Evolutionary conservation across 1,284 basidiomycete genomes (phyloP).

Genomic region (Apiotrichum sp.): DNA sequence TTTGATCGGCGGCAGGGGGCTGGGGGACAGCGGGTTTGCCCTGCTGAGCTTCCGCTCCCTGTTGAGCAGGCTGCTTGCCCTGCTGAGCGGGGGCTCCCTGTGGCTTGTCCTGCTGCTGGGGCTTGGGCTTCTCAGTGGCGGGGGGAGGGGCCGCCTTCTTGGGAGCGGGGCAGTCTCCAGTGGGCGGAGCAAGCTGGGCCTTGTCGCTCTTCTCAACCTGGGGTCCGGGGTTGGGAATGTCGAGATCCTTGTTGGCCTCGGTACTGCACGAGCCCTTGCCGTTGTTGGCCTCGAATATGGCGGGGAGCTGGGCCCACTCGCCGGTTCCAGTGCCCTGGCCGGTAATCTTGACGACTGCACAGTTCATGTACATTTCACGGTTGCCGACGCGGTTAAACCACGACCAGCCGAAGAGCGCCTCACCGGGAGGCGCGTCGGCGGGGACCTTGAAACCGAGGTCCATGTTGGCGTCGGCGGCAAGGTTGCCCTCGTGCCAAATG

Average conservation of each 20-base stretch:
- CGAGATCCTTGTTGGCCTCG: conserved; percentile 14
- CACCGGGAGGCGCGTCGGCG: conserved; percentile 35
- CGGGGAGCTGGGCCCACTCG: conserved; percentile 32
- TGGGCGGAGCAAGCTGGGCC: neutral
- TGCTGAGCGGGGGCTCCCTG: too few species aligned
- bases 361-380: conserved; percentile 48
- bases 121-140: too few species aligned
- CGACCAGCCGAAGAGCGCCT: conserved; percentile 48
- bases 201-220: neutral
- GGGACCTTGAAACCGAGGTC: conserved; percentile 41
- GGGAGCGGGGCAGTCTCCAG: neutral
- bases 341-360: conserved; percentile 44
- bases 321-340: conserved; percentile 21
- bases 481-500: conserved; percentile 21
- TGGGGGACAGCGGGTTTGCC: too few species aligned
- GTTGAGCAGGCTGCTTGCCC: too few species aligned
- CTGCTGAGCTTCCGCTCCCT: too few species aligned
- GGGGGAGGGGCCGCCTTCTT: too few species aligned
- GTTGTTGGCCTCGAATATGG: conserved; percentile 47
- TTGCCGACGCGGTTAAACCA: conserved; percentile 48
- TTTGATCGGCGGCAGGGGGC: too few species aligned
- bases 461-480: conserved; percentile 1
- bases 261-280: conserved; percentile 37
- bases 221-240: conserved; percentile 16
- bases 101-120: too few species aligned